Conservation (phyloP, 495 filamentous ascomycete species). For the Penicillium canariense region DNA sequence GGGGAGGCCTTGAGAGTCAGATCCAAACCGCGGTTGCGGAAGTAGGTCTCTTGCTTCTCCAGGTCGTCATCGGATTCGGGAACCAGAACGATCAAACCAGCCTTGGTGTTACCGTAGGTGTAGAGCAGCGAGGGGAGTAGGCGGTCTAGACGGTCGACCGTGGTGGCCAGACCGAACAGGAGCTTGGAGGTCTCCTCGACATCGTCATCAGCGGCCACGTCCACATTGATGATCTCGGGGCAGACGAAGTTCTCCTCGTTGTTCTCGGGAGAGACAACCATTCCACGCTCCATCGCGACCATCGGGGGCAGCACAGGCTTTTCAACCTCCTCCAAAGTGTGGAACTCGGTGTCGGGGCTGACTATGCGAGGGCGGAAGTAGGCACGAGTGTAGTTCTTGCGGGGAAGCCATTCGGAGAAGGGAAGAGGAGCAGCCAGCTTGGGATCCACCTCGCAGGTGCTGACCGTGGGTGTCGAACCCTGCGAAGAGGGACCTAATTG, state of each 20-base stretch:
- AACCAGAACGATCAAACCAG: constrained; percentile 48
- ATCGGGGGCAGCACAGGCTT: constrained; percentile 44
- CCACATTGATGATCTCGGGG: constrained; percentile 45
- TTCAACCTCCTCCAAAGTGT: constrained; percentile 41
- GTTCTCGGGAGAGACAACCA: constrained; percentile 43
- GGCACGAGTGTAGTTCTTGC: constrained; percentile 51
- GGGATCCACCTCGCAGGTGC: constrained; percentile 39
- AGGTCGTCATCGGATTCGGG: constrained; percentile 46
- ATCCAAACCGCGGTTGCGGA: constrained; percentile 50
- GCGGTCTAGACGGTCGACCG: constrained; percentile 48
- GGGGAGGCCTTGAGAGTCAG: constrained; percentile 54
- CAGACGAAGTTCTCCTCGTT: constrained; percentile 39
- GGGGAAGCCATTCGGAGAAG: constrained; percentile 45
- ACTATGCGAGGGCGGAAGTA: constrained; percentile 46
- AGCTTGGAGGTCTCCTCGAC: constrained; percentile 51
- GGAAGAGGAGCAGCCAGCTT: constrained; percentile 38
- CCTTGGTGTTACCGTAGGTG: constrained; percentile 50
- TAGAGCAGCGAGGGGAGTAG: constrained; percentile 48
- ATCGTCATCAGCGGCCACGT: constrained; percentile 42
- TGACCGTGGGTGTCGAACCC: constrained; percentile 11
- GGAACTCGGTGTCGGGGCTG: constrained; percentile 40
- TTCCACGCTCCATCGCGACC: constrained; percentile 47
- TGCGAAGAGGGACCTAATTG: constrained; percentile 22
- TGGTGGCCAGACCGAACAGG: constrained; percentile 52
- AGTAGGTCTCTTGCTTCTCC: constrained; percentile 45